Evolutionary conservation across 768 basidiomycete species (phyloP).

Genomic region (Boletus insuetus): DNA sequence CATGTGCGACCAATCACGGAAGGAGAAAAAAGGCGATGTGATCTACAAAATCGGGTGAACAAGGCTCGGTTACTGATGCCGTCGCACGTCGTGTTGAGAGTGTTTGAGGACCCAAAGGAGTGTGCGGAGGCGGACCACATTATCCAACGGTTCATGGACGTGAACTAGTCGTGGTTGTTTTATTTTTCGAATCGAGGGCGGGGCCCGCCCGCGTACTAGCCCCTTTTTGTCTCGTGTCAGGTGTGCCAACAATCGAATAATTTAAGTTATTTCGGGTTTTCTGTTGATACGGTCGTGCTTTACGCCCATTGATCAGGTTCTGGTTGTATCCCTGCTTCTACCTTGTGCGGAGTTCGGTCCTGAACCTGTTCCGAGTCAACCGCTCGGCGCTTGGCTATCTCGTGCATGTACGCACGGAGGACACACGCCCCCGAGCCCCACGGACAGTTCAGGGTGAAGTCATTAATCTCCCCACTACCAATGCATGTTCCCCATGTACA

Average conservation of each 20-base stretch:
- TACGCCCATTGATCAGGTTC: background rate
- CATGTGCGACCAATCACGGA: conserved; percentile 38
- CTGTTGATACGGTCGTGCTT: background rate
- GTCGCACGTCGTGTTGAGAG: conserved; percentile 50
- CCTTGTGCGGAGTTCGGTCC: background rate
- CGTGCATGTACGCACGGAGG: background rate
- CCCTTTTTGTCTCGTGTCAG: background rate
- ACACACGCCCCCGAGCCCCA: background rate
- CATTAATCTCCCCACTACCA: background rate
- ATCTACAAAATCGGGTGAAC: conserved; percentile 64
- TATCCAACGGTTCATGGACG: conserved; percentile 22
- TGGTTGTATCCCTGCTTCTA: background rate
- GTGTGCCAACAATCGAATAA: background rate
- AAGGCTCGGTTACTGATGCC: conserved; percentile 60
- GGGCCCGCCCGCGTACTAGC: background rate
- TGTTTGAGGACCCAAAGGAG: conserved; percentile 68
- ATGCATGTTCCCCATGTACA: background rate
- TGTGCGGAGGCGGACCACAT: conserved; percentile 60
- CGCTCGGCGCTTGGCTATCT: background rate
- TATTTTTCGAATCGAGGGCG: background rate
- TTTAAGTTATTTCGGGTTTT: background rate
- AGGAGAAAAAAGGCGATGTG: conserved; percentile 51
- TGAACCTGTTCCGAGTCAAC: background rate
- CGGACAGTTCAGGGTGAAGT: background rate
- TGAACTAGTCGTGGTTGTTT: background rate